Base-by-base conservation (phyloP, 768 basidiomycete species). In the Vishniacozyma victoriae region DNA sequence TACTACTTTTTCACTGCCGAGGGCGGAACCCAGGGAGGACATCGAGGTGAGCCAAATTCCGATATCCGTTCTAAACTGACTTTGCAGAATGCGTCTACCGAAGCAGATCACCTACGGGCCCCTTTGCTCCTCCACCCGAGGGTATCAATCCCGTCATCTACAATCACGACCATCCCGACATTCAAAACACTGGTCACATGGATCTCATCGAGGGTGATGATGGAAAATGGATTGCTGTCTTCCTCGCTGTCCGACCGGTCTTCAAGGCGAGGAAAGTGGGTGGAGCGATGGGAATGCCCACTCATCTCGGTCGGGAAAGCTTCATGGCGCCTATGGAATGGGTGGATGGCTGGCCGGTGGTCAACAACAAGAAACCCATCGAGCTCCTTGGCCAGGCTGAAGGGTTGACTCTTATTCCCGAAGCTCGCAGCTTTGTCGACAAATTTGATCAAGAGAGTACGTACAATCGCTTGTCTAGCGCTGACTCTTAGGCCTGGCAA, bases 1-100 rank as follows among this genome's bases (percentile, higher is more conserved):
- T 74, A 73, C 48, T 75, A 74, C 56, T 63, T 75, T 11, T 50
- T 75, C 57, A 64, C 72, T 9, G 74, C 74, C 1, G 73, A 74
- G 53, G 73, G 73, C 62, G 55, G 49, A 15, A 67, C 65, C 19
- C 50, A 62, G n/a, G n/a, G n/a, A n/a, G n/a, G n/a, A n/a, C n/a
- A n/a, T n/a, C n/a, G n/a, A n/a, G n/a, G n/a, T n/a, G n/a, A n/a
- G n/a, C n/a, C n/a, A n/a, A n/a, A n/a, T n/a, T n/a, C n/a, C n/a
- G n/a, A n/a, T n/a, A n/a, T n/a, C n/a, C n/a, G n/a, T n/a, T n/a
- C n/a, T n/a, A n/a, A 35, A 42, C n/a, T 35, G 37, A 45, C 33
- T 50, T 60, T 37, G 50, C 50, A n/a, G 54, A 55, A 37, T 45
- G 66, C 35, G 69, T 74, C 35, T 69, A 65, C 15, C 67, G 74